Evolutionary conservation across 306 rosid species (phyloP).

Genomic region (Vicia sativa): DNA sequence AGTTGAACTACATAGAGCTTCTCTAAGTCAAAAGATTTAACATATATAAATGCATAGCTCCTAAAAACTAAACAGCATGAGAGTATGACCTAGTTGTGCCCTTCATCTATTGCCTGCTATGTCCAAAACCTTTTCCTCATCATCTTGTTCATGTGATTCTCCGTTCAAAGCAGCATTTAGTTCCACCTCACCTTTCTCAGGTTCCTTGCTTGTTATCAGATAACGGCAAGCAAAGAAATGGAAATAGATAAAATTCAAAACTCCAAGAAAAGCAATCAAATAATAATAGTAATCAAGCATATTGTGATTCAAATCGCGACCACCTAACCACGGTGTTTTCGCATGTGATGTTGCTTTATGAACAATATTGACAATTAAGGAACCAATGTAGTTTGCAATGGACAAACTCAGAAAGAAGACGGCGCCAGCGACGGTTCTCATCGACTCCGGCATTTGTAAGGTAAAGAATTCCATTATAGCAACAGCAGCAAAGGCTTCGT

Average conservation of each 20-base stretch:
- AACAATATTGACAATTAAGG: conserved; percentile 55
- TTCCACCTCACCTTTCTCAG: conserved; percentile 26
- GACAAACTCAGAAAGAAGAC: conserved; percentile 71
- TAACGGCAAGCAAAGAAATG: conserved; percentile 52
- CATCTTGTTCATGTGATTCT: conserved; percentile 5
- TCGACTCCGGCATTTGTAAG: conserved; percentile 64
- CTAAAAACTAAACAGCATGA: not conserved
- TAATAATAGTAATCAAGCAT: conserved; percentile 65
- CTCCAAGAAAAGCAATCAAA: conserved; percentile 55
- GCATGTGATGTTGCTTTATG: conserved; percentile 44
- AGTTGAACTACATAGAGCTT: not conserved
- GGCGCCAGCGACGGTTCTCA: conserved; percentile 84
- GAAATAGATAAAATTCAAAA: conserved; percentile 63
- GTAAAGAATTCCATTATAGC: conserved; percentile 79
- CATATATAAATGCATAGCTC: not conserved
- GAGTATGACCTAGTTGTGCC: not conserved
- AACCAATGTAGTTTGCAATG: conserved; percentile 58
- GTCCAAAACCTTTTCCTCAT: conserved; percentile 42
- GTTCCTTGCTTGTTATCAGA: conserved; percentile 3
- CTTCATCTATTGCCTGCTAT: not conserved
- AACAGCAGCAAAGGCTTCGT: conserved; percentile 70
- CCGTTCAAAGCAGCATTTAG: too few species aligned
- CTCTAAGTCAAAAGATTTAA: conserved; percentile 14
- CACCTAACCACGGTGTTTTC: conserved; percentile 64
- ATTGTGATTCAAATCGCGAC: conserved; percentile 60